Conservation (phyloP, 2,329 filamentous ascomycete genomes). For the Tolypocladium endophyticum region DNA sequence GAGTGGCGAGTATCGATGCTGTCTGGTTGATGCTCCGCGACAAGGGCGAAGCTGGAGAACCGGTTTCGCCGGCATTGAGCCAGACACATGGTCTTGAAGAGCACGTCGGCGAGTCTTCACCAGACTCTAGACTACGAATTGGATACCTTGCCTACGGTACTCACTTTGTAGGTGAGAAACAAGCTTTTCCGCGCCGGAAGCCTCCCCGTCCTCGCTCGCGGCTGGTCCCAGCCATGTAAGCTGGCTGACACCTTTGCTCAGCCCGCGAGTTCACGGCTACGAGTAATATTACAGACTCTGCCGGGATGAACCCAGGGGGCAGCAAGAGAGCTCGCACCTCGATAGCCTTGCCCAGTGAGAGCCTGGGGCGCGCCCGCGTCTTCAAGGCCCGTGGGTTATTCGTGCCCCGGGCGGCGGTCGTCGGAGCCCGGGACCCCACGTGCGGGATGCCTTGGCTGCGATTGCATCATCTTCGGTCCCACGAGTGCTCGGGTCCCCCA, state of each 20-base stretch:
- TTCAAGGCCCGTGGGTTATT: not conserved
- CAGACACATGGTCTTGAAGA: not conserved
- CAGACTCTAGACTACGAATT: too few species aligned
- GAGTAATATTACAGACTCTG: not conserved
- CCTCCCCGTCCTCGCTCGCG: not conserved
- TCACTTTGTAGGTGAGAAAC: not conserved
- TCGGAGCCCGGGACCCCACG: slow-evolving; percentile 5
- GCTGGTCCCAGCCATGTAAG: not conserved
- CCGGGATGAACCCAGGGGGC: not conserved
- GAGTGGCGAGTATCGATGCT: too few species aligned
- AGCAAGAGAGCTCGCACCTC: not conserved
- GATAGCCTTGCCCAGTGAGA: not conserved
- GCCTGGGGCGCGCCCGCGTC: not conserved
- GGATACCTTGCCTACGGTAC: too few species aligned
- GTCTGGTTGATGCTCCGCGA: too few species aligned
- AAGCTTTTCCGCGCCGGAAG: not conserved
- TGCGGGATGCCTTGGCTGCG: slow-evolving; percentile 10
- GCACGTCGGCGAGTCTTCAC: not conserved
- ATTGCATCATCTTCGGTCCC: not conserved
- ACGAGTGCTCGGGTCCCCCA: not conserved
- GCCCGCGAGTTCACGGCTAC: not conserved
- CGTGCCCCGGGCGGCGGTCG: not conserved
- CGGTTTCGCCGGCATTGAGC: too few species aligned
- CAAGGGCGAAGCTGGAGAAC: too few species aligned
- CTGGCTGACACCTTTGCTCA: not conserved